Base-by-base conservation (phyloP, 495 filamentous ascomycete species). In the Cercophora scortea region DNA sequence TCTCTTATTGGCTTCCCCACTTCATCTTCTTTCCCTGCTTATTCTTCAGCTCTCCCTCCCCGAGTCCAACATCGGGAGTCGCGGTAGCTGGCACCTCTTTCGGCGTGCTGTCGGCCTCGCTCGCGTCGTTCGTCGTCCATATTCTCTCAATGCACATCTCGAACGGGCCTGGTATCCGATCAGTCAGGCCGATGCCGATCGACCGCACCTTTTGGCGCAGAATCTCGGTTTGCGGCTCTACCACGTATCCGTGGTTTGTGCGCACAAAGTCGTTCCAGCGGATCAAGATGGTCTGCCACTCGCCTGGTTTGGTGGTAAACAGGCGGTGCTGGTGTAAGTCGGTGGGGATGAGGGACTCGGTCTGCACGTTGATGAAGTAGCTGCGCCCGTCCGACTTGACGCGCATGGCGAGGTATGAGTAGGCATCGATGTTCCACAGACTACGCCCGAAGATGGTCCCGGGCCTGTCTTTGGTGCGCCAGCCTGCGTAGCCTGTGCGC, bases 321-420 rank as follows among this genome's bases (percentile, higher is more conserved):
- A 98, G 64, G 54, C 94, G 76, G 68, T 98, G 94, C 69, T 98
- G 93, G 68, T 96, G 94, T 52, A 98, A 76, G 69, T 98, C 93
- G 4, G 91, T 92, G 35, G 89, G 84, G 44, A 95, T 86, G 49
- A 97, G 81, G 1, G 86, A 86, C 54, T 98, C 93, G 9, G 90
- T 96, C 74, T 96, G 94, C 38, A 98, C 73, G 67, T 98, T 98
- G 46, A 98, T 84, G 47, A 93, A 89, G 70, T 97, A 98, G 56
- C 87, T 85, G 8, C 92, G 74, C 11, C 92, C 91, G 68, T 97
- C 94, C 19, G 86, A 89, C 66, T 89, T 92, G 56, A 97, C 76
- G n/a, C 90, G 84, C 61, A 98, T 66, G 0, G 88, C 94, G 8
- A 97, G 81, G 68, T 89, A 97, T 6, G 77, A 66, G 68, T 95